Percentiles rank a stretch among this genome's conserved stretches.
These are phyloP conservation scores for Phialocephala subalpina DNA, from an alignment of 2,329 filamentous ascomycete species.

Conservation along the genomic window DNA sequence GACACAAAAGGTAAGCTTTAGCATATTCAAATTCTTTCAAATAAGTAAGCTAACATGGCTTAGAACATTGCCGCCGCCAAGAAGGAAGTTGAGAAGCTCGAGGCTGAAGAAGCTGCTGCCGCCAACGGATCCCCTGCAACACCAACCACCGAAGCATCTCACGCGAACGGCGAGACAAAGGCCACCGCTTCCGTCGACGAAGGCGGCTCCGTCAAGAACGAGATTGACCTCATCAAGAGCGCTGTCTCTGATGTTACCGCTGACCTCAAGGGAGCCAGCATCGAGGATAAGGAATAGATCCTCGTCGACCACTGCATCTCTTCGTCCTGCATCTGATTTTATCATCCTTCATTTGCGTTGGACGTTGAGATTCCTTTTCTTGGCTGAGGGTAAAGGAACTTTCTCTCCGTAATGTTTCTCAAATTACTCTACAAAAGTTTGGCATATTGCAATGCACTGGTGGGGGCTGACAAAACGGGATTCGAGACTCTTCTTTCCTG, in stretches of 20 bases:
- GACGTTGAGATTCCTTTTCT: not conserved
- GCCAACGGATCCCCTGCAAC: constrained; percentile 51
- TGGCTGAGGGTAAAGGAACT: not conserved
- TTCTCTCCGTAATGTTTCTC: constrained; percentile 3
- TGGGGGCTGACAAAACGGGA: constrained; percentile 10
- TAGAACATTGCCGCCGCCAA: constrained; percentile 98
- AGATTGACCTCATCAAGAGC: constrained; percentile 51
- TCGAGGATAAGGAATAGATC: constrained; percentile 60
- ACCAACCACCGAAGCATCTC: constrained; percentile 51
- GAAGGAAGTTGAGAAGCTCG: constrained; percentile 91
- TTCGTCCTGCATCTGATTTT: not conserved
- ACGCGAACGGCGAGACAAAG: constrained; percentile 61
- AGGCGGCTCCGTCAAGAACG: constrained; percentile 39
- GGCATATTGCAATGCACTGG: constrained; percentile 15
- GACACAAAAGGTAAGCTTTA: constrained; percentile 81
- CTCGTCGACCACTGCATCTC: not conserved
- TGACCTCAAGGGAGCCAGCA: constrained; percentile 65
- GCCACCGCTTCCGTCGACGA: constrained; percentile 41
- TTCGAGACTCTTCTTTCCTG: constrained; percentile 27
- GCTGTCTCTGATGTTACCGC: constrained; percentile 64
- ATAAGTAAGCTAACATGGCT: constrained; percentile 43
- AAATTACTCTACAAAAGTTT: not conserved
- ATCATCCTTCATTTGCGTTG: not conserved
- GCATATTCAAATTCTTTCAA: not conserved
- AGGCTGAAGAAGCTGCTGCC: constrained; percentile 66